Evolutionary conservation across 2,329 filamentous ascomycete species (phyloP), one percentile per base, ranked within the genome.

Genomic region (Chaetomiaceae sp.): DNA sequence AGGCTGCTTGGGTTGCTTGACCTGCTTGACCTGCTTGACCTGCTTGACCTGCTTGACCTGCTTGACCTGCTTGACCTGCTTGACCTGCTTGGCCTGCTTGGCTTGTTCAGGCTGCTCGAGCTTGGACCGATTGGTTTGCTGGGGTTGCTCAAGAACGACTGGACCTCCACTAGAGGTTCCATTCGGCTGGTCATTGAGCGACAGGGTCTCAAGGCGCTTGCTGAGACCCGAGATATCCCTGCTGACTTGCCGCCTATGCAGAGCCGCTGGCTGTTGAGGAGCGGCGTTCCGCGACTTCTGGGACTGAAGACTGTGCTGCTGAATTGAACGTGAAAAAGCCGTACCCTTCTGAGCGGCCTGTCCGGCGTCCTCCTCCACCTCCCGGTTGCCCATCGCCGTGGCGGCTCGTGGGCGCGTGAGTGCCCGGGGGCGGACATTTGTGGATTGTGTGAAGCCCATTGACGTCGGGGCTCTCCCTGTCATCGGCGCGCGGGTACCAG

Each of bases 381-480:
- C 67, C 39, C 68, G 66, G 19, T 66, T 68, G 14, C 64, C 66
- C 66, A 58, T 75, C 61, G 56, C 71, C 60, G 58, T 74, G 56
- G 60, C 72, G 65, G 69, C 66, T 65, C 77, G 68, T 69, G 68
- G 66, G 68, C 67, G 63, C 71, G 60, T 59, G 31, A 69, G 71
- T 15, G 70, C 69, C 55, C 68, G 66, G 22, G 69, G 68, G 61
- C 78, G 71, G 53, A 72, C 65, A 63, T 75, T 77, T 50, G 75
- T 71, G 39, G 77, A 69, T 56, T 78, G 76, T 58, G 64, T 70
- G 43, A 69, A 73, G 22, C 72, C 70, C 60, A 80, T 71, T 33
- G 81, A 73, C 6, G 79, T 75, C 57, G 80, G 75, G 3, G 80
- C 75, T 50, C 81, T 78, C 55, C 70, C 63, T 5, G 69, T 60